Conservation (phyloP, 139 green algal species). For the Coelastrella sp. region DNA sequence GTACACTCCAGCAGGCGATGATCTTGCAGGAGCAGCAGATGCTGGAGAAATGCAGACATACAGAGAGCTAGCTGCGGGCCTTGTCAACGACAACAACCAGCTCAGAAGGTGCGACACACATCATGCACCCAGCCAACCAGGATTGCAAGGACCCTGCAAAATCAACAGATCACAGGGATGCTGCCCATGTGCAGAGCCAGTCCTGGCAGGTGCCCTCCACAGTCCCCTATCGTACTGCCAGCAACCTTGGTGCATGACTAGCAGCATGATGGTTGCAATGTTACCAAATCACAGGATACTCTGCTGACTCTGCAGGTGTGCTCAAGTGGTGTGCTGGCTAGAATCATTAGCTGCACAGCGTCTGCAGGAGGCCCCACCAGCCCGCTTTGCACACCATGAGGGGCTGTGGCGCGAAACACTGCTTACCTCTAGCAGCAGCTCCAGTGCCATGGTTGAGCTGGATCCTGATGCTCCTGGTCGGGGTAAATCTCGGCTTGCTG, state of each 20-base stretch:
- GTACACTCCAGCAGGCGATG: slow-evolving; percentile 60
- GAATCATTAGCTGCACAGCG: slow-evolving; percentile 68
- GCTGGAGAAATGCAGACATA: slow-evolving; percentile 59
- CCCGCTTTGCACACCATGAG: slow-evolving; percentile 61
- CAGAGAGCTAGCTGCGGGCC: slow-evolving; percentile 62
- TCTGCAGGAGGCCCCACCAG: slow-evolving; percentile 41
- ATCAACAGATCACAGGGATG: no score
- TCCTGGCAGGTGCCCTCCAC: no score
- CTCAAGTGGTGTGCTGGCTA: slow-evolving; percentile 76
- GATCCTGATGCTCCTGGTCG: slow-evolving; percentile 80
- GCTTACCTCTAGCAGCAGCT: slow-evolving; percentile 28
- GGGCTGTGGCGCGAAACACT: slow-evolving; percentile 79
- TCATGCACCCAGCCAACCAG: no score
- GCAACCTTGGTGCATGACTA: no score
- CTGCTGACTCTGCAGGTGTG: slow-evolving; percentile 53
- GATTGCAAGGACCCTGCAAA: no score
- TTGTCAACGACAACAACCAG: slow-evolving; percentile 47
- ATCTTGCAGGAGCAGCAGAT: slow-evolving; percentile 58
- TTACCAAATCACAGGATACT: no score
- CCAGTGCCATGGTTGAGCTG: slow-evolving; percentile 76
- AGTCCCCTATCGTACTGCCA: no score
- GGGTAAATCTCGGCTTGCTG: slow-evolving; percentile 51
- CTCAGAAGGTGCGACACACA: slow-evolving; percentile 56
- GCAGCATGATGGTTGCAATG: no score
- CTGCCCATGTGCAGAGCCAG: no score